Evolutionary conservation across 1,139 yeast species (phyloP).

Genomic region (Yamadazyma songkhlaensis): DNA sequence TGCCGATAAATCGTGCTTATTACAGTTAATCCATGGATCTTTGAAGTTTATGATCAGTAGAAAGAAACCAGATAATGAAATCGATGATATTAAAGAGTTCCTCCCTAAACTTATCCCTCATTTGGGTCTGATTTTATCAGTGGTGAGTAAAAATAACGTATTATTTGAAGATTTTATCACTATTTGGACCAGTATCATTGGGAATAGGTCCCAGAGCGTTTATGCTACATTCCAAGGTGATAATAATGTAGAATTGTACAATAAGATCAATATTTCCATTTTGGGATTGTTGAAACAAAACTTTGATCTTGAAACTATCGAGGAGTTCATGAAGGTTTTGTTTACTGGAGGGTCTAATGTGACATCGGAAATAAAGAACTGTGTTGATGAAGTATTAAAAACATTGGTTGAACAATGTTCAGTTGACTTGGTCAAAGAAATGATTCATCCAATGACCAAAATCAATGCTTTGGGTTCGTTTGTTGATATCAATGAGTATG

Average conservation of each 20-base stretch:
- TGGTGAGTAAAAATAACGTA: constrained; percentile 20
- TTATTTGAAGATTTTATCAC: constrained; percentile 23
- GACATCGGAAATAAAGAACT: constrained; percentile 4
- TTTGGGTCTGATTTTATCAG: constrained; percentile 21
- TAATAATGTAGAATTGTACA: constrained; percentile 25
- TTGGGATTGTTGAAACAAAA: constrained; percentile 16
- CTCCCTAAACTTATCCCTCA: constrained; percentile 22
- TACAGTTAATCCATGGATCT: constrained; percentile 31
- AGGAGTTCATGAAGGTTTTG: constrained; percentile 9
- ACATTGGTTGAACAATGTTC: not conserved
- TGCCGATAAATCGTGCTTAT: constrained; percentile 18
- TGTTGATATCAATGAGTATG: constrained; percentile 9
- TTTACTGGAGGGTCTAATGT: constrained; percentile 6
- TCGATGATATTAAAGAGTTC: constrained; percentile 18
- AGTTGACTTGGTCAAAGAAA: no score
- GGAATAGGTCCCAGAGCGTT: constrained; percentile 17
- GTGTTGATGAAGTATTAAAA: constrained; percentile 9
- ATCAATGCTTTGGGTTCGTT: constrained; percentile 27
- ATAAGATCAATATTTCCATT: constrained; percentile 23
- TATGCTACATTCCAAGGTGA: constrained; percentile 22
- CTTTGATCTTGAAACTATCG: constrained; percentile 14
- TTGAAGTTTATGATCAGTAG: constrained; percentile 15
- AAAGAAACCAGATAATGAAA: constrained; percentile 17
- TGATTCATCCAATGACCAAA: constrained; percentile 12
- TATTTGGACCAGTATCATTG: constrained; percentile 29